A percentile compares a stretch with the other conserved stretches of the same genome.
Evolutionary conservation across 2,329 filamentous ascomycete genomes (phyloP).

Genomic region (Neofusicoccum umdonicola): DNA sequence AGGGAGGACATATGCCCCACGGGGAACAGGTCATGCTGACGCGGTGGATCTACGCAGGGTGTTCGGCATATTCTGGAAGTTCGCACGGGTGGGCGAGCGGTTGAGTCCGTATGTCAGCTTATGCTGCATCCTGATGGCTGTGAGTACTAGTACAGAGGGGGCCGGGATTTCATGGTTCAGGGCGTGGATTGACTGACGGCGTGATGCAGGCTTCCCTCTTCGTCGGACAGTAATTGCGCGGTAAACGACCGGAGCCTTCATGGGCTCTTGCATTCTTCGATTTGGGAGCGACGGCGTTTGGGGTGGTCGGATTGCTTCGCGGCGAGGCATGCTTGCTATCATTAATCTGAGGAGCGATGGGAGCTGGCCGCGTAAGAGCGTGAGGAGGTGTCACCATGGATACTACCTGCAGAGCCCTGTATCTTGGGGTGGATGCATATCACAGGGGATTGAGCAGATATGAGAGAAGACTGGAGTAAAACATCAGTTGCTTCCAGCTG

Average conservation of each 20-base stretch:
- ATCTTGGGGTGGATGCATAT: too few relatives aligned
- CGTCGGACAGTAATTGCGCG: constrained; percentile 21
- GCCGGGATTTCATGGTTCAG: too few relatives aligned
- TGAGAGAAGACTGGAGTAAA: too few relatives aligned
- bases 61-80: constrained; percentile 93
- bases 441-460: too few relatives aligned
- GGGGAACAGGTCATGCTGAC: neutral
- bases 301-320: too few relatives aligned
- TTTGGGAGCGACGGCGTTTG: constrained; percentile 4
- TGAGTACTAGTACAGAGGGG: constrained; percentile 44
- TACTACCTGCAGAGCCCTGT: too few relatives aligned
- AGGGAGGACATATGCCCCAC: neutral
- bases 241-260: neutral
- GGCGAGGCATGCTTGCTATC: too few relatives aligned
- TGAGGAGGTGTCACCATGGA: too few relatives aligned
- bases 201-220: constrained; percentile 24
- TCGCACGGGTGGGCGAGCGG: constrained; percentile 85
- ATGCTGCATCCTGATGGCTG: constrained; percentile 92
- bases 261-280: neutral
- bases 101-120: constrained; percentile 94
- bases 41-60: constrained; percentile 48
- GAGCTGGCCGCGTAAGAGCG: too few relatives aligned
- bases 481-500: too few relatives aligned
- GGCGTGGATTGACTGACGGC: neutral
- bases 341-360: too few relatives aligned